Evolutionary conservation across 1,284 basidiomycete species (phyloP).

Genomic region (Moesziomyces sp.): DNA sequence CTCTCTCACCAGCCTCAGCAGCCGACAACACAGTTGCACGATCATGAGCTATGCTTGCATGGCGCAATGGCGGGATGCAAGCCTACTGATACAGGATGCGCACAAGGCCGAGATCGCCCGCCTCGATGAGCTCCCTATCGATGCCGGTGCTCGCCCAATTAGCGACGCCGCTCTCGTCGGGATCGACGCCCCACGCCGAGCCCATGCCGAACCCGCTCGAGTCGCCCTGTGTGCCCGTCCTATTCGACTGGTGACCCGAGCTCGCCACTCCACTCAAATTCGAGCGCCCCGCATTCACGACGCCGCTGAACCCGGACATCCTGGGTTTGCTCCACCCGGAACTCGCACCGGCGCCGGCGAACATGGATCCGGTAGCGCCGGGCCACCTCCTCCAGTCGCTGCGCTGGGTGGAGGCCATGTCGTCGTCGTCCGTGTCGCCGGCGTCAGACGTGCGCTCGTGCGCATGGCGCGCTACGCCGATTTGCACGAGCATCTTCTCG

Average conservation of each 20-base stretch:
- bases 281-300: slow-evolving; percentile 1
- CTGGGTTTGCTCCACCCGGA: slow-evolving; percentile 41
- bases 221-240: slow-evolving; percentile 13
- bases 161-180: slow-evolving; percentile 33
- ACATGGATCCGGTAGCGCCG: slow-evolving; percentile 2
- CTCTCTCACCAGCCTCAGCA: not conserved
- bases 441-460: not conserved
- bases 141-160: slow-evolving; percentile 6
- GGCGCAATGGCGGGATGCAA: too few relatives aligned
- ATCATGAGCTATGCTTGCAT: too few relatives aligned
- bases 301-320: slow-evolving; percentile 30
- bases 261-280: slow-evolving; percentile 18
- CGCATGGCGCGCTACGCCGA: slow-evolving; percentile 18
- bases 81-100: slow-evolving; percentile 42
- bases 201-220: slow-evolving; percentile 26
- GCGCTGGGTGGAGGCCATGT: slow-evolving; percentile 17
- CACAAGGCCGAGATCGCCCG: slow-evolving; percentile 40
- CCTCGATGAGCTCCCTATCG: slow-evolving; percentile 40
- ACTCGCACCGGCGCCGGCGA: slow-evolving; percentile 14
- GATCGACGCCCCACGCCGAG: slow-evolving; percentile 30
- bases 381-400: slow-evolving; percentile 30
- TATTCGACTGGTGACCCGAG: slow-evolving; percentile 13
- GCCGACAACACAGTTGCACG: too few relatives aligned
- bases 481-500: slow-evolving; percentile 75
- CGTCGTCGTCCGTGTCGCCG: slow-evolving; percentile 37